Evolutionary conservation across 352 stramenopile genomes (phyloP).

Genomic region (Phytophthora sp.): DNA sequence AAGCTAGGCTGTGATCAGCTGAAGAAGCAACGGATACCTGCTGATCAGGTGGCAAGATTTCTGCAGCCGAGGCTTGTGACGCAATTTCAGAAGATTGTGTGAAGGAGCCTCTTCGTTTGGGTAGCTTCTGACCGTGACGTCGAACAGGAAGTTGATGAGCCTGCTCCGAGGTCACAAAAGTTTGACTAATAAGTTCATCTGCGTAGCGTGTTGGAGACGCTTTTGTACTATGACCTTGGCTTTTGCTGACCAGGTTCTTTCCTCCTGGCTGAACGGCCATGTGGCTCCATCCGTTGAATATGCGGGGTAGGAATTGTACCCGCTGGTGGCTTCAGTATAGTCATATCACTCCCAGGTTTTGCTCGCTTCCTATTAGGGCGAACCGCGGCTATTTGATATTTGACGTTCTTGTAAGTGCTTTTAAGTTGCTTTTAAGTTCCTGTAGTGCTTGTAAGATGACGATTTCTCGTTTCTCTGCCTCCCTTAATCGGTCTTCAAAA

Average conservation of each 20-base stretch:
- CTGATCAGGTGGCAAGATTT: neutral
- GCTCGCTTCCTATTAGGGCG: neutral
- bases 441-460: conserved; percentile 21
- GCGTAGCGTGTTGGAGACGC: conserved; percentile 35
- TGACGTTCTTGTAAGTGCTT: conserved; percentile 5
- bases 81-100: conserved; percentile 18
- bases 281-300: too few species aligned
- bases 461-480: conserved; percentile 31
- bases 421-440: conserved; percentile 25
- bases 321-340: neutral
- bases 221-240: neutral
- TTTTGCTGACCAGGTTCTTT: conserved; percentile 6
- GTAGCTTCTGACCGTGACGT: neutral
- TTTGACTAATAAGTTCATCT: conserved; percentile 27
- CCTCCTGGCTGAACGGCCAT: too few species aligned
- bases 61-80: neutral
- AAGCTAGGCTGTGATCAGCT: neutral
- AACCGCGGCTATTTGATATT: neutral
- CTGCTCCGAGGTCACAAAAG: too few species aligned
- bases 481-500: conserved; percentile 16
- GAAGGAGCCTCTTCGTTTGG: conserved; percentile 7
- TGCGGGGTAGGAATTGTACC: too few species aligned
- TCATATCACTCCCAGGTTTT: conserved; percentile 4
- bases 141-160: neutral
- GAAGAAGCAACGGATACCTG: neutral